Evolutionary conservation across 1,284 basidiomycete species (phyloP), one percentile per base, ranked within the genome.

Genomic region (Naganishia albida): DNA sequence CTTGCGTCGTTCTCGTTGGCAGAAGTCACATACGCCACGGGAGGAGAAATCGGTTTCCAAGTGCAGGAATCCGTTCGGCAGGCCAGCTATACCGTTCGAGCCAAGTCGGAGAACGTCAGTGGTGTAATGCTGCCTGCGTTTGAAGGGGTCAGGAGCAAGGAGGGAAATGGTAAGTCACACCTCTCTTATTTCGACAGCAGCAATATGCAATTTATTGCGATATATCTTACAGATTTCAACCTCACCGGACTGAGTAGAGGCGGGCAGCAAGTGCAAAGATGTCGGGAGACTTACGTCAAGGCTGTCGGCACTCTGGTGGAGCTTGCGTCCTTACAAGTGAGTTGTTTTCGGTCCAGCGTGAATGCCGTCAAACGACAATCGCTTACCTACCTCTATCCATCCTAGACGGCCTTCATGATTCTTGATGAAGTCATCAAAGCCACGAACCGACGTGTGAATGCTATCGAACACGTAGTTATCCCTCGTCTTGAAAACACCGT

Each of bases 381-480:
- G 34, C 34, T 34, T 10, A 34, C 10, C 34, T 34, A 38, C 39
- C 25, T 25, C 34, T 44, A 15, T 18, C 26, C 46, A 7, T 13
- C 20, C 10, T 89, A 96, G 82, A 98, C 96, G 0, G 96, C 96
- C 6, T 99, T 99, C 82, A 95, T 91, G 63, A 98, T 99, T 71
- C 85, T 99, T 28, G 96, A 99, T 79, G 96, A 99, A 81, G 96
- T 99, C 67, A 99, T 99, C 76, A 88, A 93, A 62, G 93, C 95
- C 50, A 99, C 96, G 30, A 99, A 98, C 79, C 88, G 96, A 51
- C 87, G 96, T 70, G 96, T 99, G 39, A 99, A 99, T 74, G 96
- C 96, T 3, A 96, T 99, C 73, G 96, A 99, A 76, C 93, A 99
- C 77, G 88, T 99, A 71, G 85, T 99, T 73, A 98, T 99, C 66